Base-by-base conservation (phyloP, 2,329 filamentous ascomycete species). In the Ceratocystis smalleyi region DNA sequence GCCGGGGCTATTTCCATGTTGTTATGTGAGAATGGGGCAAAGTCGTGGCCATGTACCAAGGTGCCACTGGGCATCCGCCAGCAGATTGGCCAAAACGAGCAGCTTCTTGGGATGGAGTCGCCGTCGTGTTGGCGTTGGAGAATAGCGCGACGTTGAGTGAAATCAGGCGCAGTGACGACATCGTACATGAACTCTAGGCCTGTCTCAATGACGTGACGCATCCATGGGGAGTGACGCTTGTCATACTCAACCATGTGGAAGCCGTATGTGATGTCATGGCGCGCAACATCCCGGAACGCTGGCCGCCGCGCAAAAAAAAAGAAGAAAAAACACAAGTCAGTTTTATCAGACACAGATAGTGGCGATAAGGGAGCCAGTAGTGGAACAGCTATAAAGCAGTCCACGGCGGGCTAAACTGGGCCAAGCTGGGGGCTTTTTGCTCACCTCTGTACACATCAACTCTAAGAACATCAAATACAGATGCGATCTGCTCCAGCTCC, bases 221-320 rank as follows among this genome's bases (percentile, higher is more conserved):
- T 67, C 30, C 43, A 43, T 6, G 59, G 62, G 15, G 62, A 67
- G 35, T 64, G 62, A 19, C 62, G 62, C 24, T 64, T 59, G 19
- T 62, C 59, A 43, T 64, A 67, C 24, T 64, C 62, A 2, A 64
- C 59, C 59, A 54, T 45, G 43, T 67, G 27, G 19, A 59, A 61
- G 12, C 65, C 65, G 27, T 67, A 67, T 35, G 61, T 54, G 45
- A 67, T 35, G 17, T 67, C 65, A 63, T 67, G 60, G 47, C 65
- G 65, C 12, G 65, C 65, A n/a, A 67, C 63, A n/a, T 64, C 43
- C 19, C 65, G 65, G 32, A 67, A 67, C 43, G 63, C 65, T 67
- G 35, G 10, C 5, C 10, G 47, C 24, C 47, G 47, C 47, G 47
- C 3, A 64, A 32, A 54, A 22, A n/a, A 7, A 51, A 35, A n/a